Conservation (phyloP, 306 rosid genomes). For the Cucumis melo region DNA sequence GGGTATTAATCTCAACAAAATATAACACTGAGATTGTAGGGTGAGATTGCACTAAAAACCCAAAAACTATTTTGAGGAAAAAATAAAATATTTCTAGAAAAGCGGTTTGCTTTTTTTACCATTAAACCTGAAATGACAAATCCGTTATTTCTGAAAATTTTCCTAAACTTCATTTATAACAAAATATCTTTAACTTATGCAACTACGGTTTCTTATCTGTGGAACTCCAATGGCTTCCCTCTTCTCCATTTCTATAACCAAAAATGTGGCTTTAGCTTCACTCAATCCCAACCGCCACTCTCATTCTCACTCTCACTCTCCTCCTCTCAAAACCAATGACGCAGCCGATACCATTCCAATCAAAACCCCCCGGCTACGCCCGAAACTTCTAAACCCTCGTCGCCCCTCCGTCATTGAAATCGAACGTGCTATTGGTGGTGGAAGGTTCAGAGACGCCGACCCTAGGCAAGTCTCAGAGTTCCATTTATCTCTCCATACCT, state of each 20-base stretch:
- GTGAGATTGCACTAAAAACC: too few species aligned
- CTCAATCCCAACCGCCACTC: neutral
- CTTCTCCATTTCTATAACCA: neutral
- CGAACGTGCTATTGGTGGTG: conserved; percentile 67
- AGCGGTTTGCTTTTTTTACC: too few species aligned
- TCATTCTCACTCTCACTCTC: neutral
- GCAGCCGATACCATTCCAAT: neutral
- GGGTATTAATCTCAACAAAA: too few species aligned
- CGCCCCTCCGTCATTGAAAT: conserved; percentile 45
- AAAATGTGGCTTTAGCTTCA: conserved; percentile 3
- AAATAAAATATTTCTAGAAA: too few species aligned
- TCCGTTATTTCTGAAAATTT: too few species aligned
- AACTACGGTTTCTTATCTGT: too few species aligned
- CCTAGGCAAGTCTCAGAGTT: conserved; percentile 11
- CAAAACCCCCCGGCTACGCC: neutral
- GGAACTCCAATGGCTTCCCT: neutral
- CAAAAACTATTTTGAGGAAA: too few species aligned
- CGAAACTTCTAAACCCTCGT: conserved; percentile 4
- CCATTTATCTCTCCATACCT: neutral
- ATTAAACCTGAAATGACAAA: too few species aligned
- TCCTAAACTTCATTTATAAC: too few species aligned
- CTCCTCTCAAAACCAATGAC: neutral
- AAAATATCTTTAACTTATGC: too few species aligned
- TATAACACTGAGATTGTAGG: too few species aligned
- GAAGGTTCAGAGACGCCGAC: conserved; percentile 69